phyloP scores from a whole-genome alignment of 1,284 basidiomycete species.

The Coniophora puteana region DNA sequence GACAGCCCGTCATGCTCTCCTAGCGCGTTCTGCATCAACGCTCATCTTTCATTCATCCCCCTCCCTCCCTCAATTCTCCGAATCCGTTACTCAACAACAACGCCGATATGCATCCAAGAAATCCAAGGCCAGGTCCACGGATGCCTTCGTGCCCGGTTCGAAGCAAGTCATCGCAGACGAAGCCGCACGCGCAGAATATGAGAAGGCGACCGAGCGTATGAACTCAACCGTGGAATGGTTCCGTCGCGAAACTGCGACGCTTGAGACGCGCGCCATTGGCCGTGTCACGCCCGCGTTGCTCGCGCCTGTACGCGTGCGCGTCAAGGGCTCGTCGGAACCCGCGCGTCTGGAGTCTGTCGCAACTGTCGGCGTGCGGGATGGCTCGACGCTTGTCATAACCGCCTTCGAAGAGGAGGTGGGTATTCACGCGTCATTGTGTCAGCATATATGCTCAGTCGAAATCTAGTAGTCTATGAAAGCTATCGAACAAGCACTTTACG shows the following conservation, averaged over 20 bases:
- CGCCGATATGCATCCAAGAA: constrained; percentile 30
- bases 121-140: constrained; percentile 39
- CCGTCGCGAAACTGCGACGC: constrained; percentile 61
- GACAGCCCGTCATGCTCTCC: constrained; percentile 6
- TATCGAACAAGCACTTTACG: constrained; percentile 69
- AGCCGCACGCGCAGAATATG: constrained; percentile 47
- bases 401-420: constrained; percentile 72
- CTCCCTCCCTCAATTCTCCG: background rate
- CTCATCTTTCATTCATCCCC: background rate
- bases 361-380: constrained; percentile 75
- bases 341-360: constrained; percentile 63
- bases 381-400: constrained; percentile 65
- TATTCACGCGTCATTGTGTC: constrained; percentile 9
- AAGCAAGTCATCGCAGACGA: constrained; percentile 50
- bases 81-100: too few species aligned
- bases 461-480: constrained; percentile 63
- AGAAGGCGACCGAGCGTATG: constrained; percentile 63
- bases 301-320: constrained; percentile 59
- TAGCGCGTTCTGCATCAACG: too few species aligned
- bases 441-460: constrained; percentile 5
- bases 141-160: constrained; percentile 52
- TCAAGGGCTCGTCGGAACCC: constrained; percentile 36
- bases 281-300: constrained; percentile 70
- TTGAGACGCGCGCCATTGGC: constrained; percentile 70
- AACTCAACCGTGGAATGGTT: constrained; percentile 59